Evolutionary conservation across 148 eudicot genomes (phyloP).

Genomic region (Selenicereus undatus): DNA sequence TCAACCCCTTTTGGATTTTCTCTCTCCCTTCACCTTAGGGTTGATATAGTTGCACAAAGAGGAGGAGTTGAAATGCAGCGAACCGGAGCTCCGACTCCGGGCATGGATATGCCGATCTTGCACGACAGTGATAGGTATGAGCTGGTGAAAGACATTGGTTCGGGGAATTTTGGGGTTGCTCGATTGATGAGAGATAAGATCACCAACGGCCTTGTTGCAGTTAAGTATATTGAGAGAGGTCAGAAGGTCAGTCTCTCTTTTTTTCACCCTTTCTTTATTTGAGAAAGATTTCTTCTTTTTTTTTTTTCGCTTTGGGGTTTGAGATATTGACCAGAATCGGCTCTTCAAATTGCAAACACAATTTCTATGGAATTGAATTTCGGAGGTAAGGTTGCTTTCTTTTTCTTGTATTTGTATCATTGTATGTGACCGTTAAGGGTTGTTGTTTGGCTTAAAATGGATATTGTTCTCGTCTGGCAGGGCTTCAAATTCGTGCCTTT

Average conservation of each 20-base stretch:
- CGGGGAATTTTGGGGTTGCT: conserved; percentile 85
- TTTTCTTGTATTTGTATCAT: background rate
- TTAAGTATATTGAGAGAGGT: conserved; percentile 84
- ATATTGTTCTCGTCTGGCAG: background rate
- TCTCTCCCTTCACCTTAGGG: too few relatives aligned
- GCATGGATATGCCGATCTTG: conserved; percentile 61
- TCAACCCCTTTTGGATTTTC: too few relatives aligned
- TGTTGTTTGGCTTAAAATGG: too few relatives aligned
- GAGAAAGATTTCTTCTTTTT: too few relatives aligned
- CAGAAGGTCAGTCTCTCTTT: conserved; percentile 47
- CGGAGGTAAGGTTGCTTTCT: background rate
- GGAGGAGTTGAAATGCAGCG: background rate
- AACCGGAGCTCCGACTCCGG: conserved; percentile 29
- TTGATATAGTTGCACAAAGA: background rate
- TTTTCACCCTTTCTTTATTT: background rate
- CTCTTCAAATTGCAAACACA: background rate
- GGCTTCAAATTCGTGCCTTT: background rate
- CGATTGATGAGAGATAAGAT: conserved; percentile 70
- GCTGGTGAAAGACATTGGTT: conserved; percentile 67
- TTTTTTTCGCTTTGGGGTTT: background rate
- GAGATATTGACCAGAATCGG: background rate
- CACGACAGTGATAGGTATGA: conserved; percentile 65
- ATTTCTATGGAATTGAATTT: background rate
- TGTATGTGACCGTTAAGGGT: too few relatives aligned
- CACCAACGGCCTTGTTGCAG: conserved; percentile 64